Base-by-base conservation (phyloP, 2,329 filamentous ascomycete genomes). In the Kalmusia sp. region DNA sequence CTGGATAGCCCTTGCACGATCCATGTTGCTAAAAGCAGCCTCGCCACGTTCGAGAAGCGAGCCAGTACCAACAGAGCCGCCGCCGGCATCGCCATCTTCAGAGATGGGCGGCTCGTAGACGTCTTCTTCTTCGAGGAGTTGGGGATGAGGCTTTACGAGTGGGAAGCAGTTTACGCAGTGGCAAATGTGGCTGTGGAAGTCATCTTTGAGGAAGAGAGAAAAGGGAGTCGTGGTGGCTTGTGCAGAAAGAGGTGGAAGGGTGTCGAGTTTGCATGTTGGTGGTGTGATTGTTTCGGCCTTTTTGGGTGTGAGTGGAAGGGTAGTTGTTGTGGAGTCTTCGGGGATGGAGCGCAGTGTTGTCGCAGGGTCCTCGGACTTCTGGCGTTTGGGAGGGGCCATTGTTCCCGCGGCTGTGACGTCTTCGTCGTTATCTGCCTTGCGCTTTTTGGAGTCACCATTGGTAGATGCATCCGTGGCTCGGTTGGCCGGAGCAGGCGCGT, bases 41-140 rank as follows among this genome's bases (percentile, higher is more conserved):
- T 99, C 95, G 40, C 95, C 95, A 15, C 92, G 90, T 44, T 98
- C 93, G 28, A 96, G 86, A 2, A 99, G 81, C 58, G 90, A 95
- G 39, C 90, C 90, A 28, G 91, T 93, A 44, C 91, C 90, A 4
- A 85, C 77, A 48, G 81, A 84, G 28, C 76, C 76, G 4, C 79
- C 80, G 30, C 82, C 82, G 2, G 82, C 85, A 1, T 87, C 84
- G 28, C 70, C 73, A 24, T 71, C 71, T 49, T 77, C 75, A 0
- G 92, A 96, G 4, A 97, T 79, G 1, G 93, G 92, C 0, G 93
- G 95, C 67, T 97, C 92, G 75, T 99, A 99, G 1, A 87, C 87
- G 28, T 96, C 92, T 79, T 99, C 95, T 74, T 96, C 92, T 68
- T 98, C 93, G 8, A 96, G 86, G 9, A 99, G 88, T 68, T 96